Conservation (phyloP, 225 moss, liverwort and hornwort genomes). For the Antitrichia curtipendula region DNA sequence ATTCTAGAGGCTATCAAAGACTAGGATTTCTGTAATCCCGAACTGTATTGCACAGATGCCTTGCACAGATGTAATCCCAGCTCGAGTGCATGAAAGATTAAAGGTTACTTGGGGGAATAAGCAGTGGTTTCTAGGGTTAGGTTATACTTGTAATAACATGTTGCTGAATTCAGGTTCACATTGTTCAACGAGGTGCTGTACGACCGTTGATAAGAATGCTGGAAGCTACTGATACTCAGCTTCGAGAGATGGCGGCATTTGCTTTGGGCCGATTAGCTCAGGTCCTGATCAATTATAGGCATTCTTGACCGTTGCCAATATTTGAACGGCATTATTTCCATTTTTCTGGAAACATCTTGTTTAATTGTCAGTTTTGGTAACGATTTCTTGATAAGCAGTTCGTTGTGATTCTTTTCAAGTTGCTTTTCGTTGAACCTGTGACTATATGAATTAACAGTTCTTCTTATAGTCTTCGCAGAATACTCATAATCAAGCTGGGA, state of each 20-base stretch:
- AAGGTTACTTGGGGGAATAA: neutral
- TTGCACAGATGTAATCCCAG: neutral
- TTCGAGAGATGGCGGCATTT: conserved; percentile 98
- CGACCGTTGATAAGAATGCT: conserved; percentile 94
- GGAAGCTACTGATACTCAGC: conserved; percentile 92
- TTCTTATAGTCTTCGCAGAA: conserved; percentile 99
- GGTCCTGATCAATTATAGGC: conserved; percentile 54
- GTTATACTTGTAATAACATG: neutral
- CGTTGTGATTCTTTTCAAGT: neutral
- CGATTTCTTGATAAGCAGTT: neutral
- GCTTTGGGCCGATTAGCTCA: conserved; percentile 98
- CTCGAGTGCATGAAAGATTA: neutral
- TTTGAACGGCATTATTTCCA: neutral
- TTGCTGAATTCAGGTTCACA: conserved; percentile 61
- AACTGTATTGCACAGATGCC: neutral
- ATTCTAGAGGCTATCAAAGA: neutral
- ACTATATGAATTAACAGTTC: conserved; percentile 48
- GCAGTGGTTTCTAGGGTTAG: neutral
- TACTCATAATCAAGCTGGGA: conserved; percentile 99
- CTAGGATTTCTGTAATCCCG: neutral
- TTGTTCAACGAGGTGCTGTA: conserved; percentile 95
- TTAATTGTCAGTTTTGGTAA: neutral
- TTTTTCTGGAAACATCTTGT: neutral
- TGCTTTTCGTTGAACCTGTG: neutral
- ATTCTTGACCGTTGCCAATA: neutral